phyloP scores from a whole-genome alignment of 2,329 filamentous ascomycete genomes.

The Ustulina deusta region DNA sequence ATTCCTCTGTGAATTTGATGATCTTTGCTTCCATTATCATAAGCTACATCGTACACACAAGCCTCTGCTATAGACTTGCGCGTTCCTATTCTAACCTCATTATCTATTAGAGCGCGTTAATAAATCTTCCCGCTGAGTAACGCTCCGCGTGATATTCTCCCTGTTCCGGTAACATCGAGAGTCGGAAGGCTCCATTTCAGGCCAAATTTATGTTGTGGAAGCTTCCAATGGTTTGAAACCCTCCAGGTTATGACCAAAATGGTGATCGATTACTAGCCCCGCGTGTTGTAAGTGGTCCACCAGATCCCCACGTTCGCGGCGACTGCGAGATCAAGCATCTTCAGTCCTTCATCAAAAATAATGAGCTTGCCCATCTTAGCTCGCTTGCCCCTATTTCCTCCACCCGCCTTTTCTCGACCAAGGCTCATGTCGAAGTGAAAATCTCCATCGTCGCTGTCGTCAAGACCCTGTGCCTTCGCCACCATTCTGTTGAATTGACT shows the following conservation, averaged over 20 bases:
- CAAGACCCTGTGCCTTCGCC: conserved; percentile 50
- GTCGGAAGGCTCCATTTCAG: neutral
- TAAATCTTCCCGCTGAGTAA: conserved; percentile 66
- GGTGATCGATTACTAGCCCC: neutral
- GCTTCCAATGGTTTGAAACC: neutral
- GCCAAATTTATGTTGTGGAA: neutral
- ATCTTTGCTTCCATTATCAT: conserved; percentile 22
- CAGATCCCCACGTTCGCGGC: conserved; percentile 92
- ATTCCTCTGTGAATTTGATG: neutral
- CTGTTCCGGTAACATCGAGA: neutral
- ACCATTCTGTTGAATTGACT: conserved; percentile 47
- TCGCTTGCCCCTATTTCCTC: conserved; percentile 84
- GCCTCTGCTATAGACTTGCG: neutral
- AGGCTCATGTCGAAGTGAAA: conserved; percentile 76
- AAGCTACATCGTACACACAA: conserved; percentile 8
- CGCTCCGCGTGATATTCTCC: neutral
- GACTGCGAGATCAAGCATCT: conserved; percentile 94
- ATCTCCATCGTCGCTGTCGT: conserved; percentile 54
- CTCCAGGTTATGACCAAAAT: neutral
- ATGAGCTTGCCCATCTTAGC: conserved; percentile 96
- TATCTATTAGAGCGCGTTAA: conserved; percentile 16
- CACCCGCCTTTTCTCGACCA: conserved; percentile 85
- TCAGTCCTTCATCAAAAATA: conserved; percentile 87
- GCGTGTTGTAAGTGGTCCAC: conserved; percentile 77
- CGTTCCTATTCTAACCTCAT: neutral